These are phyloP conservation scores for Peltaster fructicola DNA, from an alignment of 2,329 filamentous ascomycete genomes.

Conservation along the genomic window DNA sequence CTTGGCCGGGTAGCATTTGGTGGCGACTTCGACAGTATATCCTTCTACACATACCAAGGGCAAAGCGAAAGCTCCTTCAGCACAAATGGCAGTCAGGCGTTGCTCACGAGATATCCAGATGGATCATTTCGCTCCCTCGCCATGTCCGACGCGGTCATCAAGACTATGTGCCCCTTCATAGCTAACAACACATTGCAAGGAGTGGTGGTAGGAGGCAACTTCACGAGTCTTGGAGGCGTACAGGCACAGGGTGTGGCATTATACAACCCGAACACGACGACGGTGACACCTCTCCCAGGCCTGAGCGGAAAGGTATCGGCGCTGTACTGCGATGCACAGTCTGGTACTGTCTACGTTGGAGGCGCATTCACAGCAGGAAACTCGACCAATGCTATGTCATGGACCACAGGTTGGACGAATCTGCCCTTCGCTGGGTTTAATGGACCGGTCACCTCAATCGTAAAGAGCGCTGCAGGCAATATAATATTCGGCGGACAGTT, in stretches of 20 bases:
- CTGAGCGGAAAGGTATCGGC: conserved; percentile 68
- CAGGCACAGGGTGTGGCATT: conserved; percentile 64
- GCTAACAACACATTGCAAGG: conserved; percentile 47
- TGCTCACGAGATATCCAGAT: conserved; percentile 71
- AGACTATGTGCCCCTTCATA: conserved; percentile 70
- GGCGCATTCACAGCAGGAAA: conserved; percentile 66
- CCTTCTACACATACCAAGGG: conserved; percentile 68
- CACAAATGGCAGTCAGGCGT: conserved; percentile 62
- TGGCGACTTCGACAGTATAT: conserved; percentile 82
- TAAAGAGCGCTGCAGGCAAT: conserved; percentile 60
- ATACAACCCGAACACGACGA: conserved; percentile 55
- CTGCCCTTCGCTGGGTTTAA: conserved; percentile 91
- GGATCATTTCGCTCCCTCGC: conserved; percentile 61
- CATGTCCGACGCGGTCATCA: conserved; percentile 59
- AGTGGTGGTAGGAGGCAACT: conserved; percentile 82
- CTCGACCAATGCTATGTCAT: conserved; percentile 79
- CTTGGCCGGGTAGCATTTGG: conserved; percentile 72
- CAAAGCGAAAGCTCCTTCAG: conserved; percentile 52
- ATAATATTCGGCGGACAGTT: conserved; percentile 88
- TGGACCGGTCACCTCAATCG: conserved; percentile 73
- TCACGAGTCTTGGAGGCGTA: conserved; percentile 68
- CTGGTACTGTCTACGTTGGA: conserved; percentile 74
- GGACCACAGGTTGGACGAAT: conserved; percentile 58
- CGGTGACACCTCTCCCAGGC: conserved; percentile 59
- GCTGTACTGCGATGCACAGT: conserved; percentile 62